Conservation (phyloP, 768 basidiomycete species). For the Rhodotorula sphaerocarpa region DNA sequence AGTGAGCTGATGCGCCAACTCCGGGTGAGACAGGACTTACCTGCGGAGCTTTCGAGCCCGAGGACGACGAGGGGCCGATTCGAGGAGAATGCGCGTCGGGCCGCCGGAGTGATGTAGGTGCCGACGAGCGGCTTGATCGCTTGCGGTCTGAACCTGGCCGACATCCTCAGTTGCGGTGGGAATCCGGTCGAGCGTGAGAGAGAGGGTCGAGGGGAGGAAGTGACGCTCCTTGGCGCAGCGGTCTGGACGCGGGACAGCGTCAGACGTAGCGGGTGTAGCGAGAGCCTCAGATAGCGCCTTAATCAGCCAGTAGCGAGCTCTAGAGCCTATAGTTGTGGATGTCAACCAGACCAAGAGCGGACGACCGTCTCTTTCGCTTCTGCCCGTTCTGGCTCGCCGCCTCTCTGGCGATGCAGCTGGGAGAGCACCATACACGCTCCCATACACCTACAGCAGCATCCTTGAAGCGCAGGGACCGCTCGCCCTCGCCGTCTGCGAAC, state of each 20-base stretch:
- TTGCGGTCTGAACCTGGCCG: background rate
- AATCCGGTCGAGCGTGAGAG: no score
- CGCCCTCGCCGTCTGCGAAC: conserved; percentile 3
- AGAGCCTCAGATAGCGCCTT: no score
- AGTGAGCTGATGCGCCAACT: background rate
- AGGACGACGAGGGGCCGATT: conserved; percentile 25
- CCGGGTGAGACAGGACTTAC: background rate
- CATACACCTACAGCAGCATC: background rate
- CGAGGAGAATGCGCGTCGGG: background rate
- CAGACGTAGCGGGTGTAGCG: no score
- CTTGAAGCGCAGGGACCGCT: conserved; percentile 19
- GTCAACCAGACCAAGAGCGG: background rate
- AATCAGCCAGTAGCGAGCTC: no score
- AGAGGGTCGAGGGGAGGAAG: no score
- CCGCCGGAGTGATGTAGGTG: fast-evolving
- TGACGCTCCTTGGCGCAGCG: no score
- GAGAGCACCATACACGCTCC: background rate
- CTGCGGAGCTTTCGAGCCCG: conserved; percentile 36
- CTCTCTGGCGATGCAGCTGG: background rate
- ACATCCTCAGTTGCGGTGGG: no score
- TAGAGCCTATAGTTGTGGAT: no score
- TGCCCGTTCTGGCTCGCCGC: background rate
- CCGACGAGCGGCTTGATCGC: background rate
- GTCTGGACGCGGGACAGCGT: no score
- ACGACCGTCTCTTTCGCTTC: background rate